Evolutionary conservation across 495 filamentous ascomycete species (phyloP).

Genomic region (Mycothermus thermophilus): DNA sequence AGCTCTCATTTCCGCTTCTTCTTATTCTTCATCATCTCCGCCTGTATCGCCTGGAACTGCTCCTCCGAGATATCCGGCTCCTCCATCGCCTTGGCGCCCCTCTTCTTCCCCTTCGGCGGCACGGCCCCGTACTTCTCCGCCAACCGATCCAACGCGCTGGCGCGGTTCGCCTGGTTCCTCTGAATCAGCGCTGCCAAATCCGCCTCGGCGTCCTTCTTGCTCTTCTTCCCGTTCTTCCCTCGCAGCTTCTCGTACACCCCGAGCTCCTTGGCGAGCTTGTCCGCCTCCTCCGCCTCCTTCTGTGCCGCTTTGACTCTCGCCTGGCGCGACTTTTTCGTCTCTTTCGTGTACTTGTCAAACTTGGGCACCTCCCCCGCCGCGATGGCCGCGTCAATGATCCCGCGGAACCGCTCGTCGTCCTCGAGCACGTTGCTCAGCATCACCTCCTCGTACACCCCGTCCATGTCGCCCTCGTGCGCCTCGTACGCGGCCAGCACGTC

Average conservation of each 20-base stretch:
- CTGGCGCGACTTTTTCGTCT: conserved; percentile 50
- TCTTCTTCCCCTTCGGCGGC: conserved; percentile 37
- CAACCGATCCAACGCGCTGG: conserved; percentile 47
- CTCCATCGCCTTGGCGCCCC: conserved; percentile 28
- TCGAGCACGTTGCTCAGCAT: conserved; percentile 76
- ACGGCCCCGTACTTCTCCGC: conserved; percentile 58
- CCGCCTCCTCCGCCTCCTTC: conserved; percentile 58
- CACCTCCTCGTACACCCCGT: conserved; percentile 59
- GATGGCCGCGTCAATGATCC: conserved; percentile 73
- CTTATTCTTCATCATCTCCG: conserved; percentile 27
- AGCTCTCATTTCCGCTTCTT: conserved; percentile 20
- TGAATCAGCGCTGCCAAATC: conserved; percentile 30
- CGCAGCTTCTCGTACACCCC: conserved; percentile 49
- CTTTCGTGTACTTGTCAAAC: conserved; percentile 55
- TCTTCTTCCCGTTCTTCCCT: conserved; percentile 29
- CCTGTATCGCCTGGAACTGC: conserved; percentile 41
- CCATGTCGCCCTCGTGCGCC: conserved; percentile 55
- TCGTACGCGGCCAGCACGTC: conserved; percentile 68
- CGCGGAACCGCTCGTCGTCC: conserved; percentile 74
- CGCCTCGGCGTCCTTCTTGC: conserved; percentile 29
- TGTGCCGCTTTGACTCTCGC: conserved; percentile 48
- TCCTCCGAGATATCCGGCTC: conserved; percentile 53
- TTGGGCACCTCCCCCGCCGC: conserved; percentile 45
- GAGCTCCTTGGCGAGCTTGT: conserved; percentile 54
- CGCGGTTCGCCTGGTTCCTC: conserved; percentile 23